Evolutionary conservation across 1,139 yeast genomes (phyloP).

Genomic region (Saccharomyces hybrid): DNA sequence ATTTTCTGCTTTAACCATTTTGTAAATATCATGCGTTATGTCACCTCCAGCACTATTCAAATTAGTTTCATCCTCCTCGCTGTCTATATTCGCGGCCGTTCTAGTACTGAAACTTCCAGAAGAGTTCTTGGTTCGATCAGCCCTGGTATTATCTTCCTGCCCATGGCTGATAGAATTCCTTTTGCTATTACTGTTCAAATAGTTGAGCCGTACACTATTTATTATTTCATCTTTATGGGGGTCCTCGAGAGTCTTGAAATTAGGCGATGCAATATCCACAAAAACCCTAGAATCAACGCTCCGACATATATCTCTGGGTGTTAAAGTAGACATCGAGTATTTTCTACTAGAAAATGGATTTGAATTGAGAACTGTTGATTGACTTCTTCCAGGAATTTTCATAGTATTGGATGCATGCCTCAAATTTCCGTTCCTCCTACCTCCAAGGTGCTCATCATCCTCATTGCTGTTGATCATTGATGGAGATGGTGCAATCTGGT

Average conservation of each 20-base stretch:
- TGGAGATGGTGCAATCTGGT: not conserved
- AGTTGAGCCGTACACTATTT: slow-evolving; percentile 24
- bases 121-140: slow-evolving; percentile 2
- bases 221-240: slow-evolving; percentile 24
- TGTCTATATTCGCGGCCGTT: not conserved
- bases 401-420: not conserved
- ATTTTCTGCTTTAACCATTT: slow-evolving; percentile 14
- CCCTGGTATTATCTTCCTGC: not conserved
- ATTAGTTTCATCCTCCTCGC: slow-evolving; percentile 5
- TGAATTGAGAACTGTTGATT: slow-evolving; percentile 1
- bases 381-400: not conserved
- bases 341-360: slow-evolving; percentile 7
- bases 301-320: not conserved
- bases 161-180: not conserved
- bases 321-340: slow-evolving; percentile 4
- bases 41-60: slow-evolving; percentile 56
- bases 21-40: slow-evolving; percentile 55
- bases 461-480: not conserved
- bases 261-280: slow-evolving; percentile 31
- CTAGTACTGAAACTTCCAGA: not conserved
- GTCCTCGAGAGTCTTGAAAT: slow-evolving; percentile 23
- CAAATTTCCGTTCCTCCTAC: not conserved
- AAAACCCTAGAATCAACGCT: slow-evolving; percentile 19
- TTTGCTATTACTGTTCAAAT: slow-evolving; percentile 11
- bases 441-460: not conserved